Conservation (phyloP, 208 protist genomes). For the Wallacemonas rigidus region DNA sequence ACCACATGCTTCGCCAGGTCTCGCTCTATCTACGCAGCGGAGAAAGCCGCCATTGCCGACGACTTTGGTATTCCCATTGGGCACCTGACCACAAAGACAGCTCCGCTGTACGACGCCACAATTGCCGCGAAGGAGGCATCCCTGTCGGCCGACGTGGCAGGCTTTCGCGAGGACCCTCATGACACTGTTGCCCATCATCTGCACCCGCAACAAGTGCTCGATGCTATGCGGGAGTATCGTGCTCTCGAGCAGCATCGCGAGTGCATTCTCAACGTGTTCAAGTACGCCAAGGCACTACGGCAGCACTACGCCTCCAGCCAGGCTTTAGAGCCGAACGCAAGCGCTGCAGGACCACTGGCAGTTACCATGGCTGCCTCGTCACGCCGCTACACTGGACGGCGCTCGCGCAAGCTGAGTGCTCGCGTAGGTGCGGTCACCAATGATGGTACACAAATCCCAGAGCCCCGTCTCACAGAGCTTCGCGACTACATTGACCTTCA, state of each 20-base stretch:
- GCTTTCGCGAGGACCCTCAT: background rate
- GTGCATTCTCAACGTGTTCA: constrained; percentile 40
- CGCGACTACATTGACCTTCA: constrained; percentile 30
- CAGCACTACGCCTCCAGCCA: constrained; percentile 20
- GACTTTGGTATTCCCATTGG: constrained; percentile 55
- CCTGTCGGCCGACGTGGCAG: background rate
- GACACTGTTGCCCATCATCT: constrained; percentile 20
- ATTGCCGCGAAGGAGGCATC: background rate
- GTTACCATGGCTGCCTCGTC: too few relatives aligned
- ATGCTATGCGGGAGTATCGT: constrained; percentile 39
- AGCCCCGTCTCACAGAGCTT: constrained; percentile 28
- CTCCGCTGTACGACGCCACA: background rate
- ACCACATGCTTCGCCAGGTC: constrained; percentile 49
- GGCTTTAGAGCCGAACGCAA: too few relatives aligned
- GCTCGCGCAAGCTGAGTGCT: too few relatives aligned
- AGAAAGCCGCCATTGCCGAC: constrained; percentile 27
- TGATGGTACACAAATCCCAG: constrained; percentile 22
- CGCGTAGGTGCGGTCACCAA: too few relatives aligned
- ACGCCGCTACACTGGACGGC: too few relatives aligned
- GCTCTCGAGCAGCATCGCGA: constrained; percentile 39
- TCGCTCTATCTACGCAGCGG: constrained; percentile 34
- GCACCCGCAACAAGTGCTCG: constrained; percentile 20
- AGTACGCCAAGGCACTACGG: constrained; percentile 55
- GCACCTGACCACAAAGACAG: constrained; percentile 22
- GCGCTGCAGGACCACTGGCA: too few relatives aligned